Percentiles rank a stretch among this genome's conserved stretches.
These are phyloP conservation scores for Secale cereale DNA, from an alignment of 176 grass and related monocot genomes.

Conservation along the genomic window DNA sequence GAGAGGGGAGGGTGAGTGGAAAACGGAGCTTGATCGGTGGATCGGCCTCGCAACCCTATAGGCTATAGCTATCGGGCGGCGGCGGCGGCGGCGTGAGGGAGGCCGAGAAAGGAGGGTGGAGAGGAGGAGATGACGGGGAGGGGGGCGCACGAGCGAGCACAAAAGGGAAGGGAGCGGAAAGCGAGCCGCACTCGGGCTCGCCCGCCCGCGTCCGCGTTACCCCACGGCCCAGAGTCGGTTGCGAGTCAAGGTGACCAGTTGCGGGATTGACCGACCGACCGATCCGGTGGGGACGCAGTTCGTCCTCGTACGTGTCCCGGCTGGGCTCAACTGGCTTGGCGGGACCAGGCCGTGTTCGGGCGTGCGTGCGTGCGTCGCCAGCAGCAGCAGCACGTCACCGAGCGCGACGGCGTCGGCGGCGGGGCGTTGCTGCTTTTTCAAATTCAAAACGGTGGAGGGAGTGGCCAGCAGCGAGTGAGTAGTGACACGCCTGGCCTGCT, in stretches of 20 bases:
- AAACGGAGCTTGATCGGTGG: neutral
- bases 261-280: neutral
- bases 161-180: neutral
- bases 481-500: neutral
- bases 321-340: neutral
- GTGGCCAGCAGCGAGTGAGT: neutral
- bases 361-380: neutral
- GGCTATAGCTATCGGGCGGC: neutral
- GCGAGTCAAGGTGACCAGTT: neutral
- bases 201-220: neutral
- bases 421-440: slow-evolving; percentile 32
- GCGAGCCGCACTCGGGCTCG: neutral
- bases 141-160: neutral
- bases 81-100: neutral
- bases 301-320: neutral
- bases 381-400: neutral
- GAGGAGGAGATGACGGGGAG: neutral
- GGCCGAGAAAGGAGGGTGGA: neutral
- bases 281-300: neutral
- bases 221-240: neutral
- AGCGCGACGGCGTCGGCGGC: neutral
- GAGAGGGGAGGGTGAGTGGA: neutral
- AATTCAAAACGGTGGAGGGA: slow-evolving; percentile 54
- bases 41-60: neutral
- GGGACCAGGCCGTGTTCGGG: neutral